Percentiles rank a stretch among this genome's conserved stretches.
Evolutionary conservation across 2,329 filamentous ascomycete genomes (phyloP).

Genomic region (Fusarium austroafricanum): DNA sequence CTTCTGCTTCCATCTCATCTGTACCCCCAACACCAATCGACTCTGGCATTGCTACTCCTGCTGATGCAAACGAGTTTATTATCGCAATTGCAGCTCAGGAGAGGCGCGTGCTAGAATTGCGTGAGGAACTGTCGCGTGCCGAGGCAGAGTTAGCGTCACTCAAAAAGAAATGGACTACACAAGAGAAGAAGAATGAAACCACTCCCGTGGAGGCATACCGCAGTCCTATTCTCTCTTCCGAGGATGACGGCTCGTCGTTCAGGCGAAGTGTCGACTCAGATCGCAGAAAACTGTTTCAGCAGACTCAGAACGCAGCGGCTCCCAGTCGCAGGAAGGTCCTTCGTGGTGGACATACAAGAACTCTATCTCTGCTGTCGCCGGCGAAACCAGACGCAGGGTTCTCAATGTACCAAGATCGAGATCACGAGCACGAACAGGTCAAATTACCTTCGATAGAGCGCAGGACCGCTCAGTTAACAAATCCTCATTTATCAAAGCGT

Average conservation of each 20-base stretch:
- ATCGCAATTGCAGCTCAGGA: constrained; percentile 94
- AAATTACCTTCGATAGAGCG: constrained; percentile 48
- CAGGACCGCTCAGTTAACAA: constrained; percentile 51
- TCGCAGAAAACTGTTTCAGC: constrained; percentile 73
- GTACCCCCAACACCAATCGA: constrained; percentile 65
- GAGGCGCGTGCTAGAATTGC: constrained; percentile 87
- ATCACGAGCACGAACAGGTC: constrained; percentile 42
- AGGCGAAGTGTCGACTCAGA: constrained; percentile 73
- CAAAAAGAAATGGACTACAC: constrained; percentile 84
- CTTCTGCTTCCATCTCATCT: constrained; percentile 53
- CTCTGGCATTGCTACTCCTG: constrained; percentile 57
- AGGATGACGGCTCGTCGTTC: constrained; percentile 50
- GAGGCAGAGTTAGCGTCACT: constrained; percentile 80
- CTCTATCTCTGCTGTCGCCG: constrained; percentile 85
- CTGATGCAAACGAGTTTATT: constrained; percentile 76
- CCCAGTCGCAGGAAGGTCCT: constrained; percentile 71
- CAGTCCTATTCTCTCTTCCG: constrained; percentile 47
- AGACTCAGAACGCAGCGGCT: constrained; percentile 58
- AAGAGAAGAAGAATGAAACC: constrained; percentile 81
- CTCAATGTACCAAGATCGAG: constrained; percentile 55
- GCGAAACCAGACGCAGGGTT: constrained; percentile 60
- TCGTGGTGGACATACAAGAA: constrained; percentile 70
- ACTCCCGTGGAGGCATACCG: constrained; percentile 66
- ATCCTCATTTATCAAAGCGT: constrained; percentile 62
- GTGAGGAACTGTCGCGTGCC: constrained; percentile 87